Percentiles rank a stretch among this genome's conserved stretches.
Evolutionary conservation across 2,329 filamentous ascomycete species (phyloP).

Genomic region (Exophiala calicioides): DNA sequence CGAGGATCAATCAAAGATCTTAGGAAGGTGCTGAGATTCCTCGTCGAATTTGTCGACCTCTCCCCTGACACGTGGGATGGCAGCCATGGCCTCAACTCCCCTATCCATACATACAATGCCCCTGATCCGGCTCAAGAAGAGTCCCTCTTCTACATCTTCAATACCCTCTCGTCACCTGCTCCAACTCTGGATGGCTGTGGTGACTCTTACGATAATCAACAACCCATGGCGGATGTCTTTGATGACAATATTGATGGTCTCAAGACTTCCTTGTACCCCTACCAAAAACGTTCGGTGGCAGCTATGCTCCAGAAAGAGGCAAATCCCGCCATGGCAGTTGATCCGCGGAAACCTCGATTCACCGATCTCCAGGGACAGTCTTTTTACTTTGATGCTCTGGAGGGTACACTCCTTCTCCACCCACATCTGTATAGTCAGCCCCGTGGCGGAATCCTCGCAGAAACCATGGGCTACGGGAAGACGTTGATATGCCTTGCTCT

Average conservation of each 20-base stretch:
- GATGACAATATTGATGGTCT: slow-evolving; percentile 38
- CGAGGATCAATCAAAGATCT: slow-evolving; percentile 38
- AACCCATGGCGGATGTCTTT: slow-evolving; percentile 42
- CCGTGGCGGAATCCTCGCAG: slow-evolving; percentile 61
- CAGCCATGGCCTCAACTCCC: slow-evolving; percentile 21
- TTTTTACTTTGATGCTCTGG: slow-evolving; percentile 72
- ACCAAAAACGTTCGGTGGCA: slow-evolving; percentile 78
- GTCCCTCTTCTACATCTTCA: slow-evolving; percentile 54
- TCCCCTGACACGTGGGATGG: slow-evolving; percentile 44
- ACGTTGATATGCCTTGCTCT: slow-evolving; percentile 81
- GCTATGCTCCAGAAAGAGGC: slow-evolving; percentile 81
- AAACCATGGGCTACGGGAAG: slow-evolving; percentile 67
- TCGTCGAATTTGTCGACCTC: slow-evolving; percentile 44
- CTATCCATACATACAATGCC: slow-evolving; percentile 21
- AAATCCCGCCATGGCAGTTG: slow-evolving; percentile 63
- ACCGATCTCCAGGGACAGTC: slow-evolving; percentile 60
- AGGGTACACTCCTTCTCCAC: slow-evolving; percentile 63
- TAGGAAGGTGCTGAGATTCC: slow-evolving; percentile 39
- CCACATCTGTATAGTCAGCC: slow-evolving; percentile 72
- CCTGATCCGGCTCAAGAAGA: slow-evolving; percentile 38
- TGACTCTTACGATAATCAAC: slow-evolving; percentile 35
- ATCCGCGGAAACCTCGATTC: slow-evolving; percentile 68
- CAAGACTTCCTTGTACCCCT: slow-evolving; percentile 67
- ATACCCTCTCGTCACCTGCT: slow-evolving; percentile 46
- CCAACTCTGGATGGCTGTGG: slow-evolving; percentile 36